phyloP scores from a whole-genome alignment of 2,329 filamentous ascomycete species.

The Aureobasidium lini region DNA sequence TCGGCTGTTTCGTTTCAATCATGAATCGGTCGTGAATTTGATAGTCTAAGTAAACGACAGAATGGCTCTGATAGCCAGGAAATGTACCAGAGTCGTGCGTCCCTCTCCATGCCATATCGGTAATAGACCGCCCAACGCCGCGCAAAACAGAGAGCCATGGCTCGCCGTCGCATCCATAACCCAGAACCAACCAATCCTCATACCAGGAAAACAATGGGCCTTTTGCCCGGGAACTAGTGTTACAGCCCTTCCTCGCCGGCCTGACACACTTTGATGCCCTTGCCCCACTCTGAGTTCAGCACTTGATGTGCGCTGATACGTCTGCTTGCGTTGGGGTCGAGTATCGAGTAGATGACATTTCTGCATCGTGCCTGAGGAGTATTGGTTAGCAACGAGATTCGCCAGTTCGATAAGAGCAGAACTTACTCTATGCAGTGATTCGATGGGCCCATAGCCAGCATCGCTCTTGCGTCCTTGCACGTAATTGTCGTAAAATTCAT shows the following conservation, averaged over 20 bases:
- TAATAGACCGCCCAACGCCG: conserved; percentile 10
- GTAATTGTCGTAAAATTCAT: conserved; percentile 94
- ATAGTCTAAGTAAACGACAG: conserved; percentile 13
- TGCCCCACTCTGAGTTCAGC: conserved; percentile 96
- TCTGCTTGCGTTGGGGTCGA: conserved; percentile 86
- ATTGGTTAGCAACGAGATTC: conserved; percentile 17
- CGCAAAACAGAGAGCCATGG: conserved; percentile 9
- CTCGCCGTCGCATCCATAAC: conserved; percentile 6
- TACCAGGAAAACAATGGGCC: not conserved
- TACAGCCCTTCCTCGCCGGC: conserved; percentile 92
- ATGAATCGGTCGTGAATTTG: conserved; percentile 11
- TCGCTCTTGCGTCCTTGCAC: conserved; percentile 88
- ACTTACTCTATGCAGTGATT: conserved; percentile 87
- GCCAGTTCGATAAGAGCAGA: not conserved
- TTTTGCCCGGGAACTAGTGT: conserved; percentile 22
- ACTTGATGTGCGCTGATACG: conserved; percentile 95
- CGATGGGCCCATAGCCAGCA: conserved; percentile 92
- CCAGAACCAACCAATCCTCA: not conserved
- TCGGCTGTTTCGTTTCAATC: not conserved
- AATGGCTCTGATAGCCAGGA: conserved; percentile 11
- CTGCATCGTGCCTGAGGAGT: conserved; percentile 74
- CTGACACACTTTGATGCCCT: conserved; percentile 94
- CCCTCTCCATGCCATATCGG: not conserved
- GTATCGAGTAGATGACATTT: conserved; percentile 97
- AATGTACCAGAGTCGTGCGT: conserved; percentile 9